Conservation (phyloP, 1,284 basidiomycete genomes). For the Trametes polyzona region DNA sequence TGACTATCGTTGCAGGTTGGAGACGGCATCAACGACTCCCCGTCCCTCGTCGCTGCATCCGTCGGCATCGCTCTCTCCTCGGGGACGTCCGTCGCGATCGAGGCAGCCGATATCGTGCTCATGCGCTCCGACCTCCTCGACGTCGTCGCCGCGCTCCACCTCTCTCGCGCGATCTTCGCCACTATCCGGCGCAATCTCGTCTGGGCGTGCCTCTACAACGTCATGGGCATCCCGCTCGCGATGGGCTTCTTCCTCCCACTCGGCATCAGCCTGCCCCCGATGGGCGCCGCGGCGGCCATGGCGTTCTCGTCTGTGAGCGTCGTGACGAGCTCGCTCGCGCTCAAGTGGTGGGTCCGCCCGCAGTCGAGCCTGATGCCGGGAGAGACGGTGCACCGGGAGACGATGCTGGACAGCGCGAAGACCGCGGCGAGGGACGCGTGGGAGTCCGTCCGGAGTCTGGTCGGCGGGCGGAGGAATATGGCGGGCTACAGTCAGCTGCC, state of each 20-base stretch:
- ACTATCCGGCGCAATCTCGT: constrained; percentile 90
- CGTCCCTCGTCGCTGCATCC: constrained; percentile 92
- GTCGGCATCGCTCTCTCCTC: constrained; percentile 96
- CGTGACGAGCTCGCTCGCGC: constrained; percentile 85
- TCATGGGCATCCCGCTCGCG: constrained; percentile 95
- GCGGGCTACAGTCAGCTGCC: constrained; percentile 71
- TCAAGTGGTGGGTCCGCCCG: constrained; percentile 87
- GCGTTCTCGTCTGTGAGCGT: constrained; percentile 97
- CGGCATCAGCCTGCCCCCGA: constrained; percentile 93
- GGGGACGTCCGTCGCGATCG: constrained; percentile 96
- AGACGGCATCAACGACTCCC: constrained; percentile 99
- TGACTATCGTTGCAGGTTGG: constrained; percentile 69
- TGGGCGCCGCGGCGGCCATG: constrained; percentile 98
- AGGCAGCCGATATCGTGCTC: constrained; percentile 97
- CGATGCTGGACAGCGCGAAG: constrained; percentile 50
- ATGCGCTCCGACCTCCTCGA: constrained; percentile 97
- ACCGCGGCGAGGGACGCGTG: constrained; percentile 43
- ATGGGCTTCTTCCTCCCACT: constrained; percentile 97
- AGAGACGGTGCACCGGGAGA: constrained; percentile 45
- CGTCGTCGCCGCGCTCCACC: constrained; percentile 93
- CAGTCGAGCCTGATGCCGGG: constrained; percentile 69
- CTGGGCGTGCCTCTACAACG: constrained; percentile 94
- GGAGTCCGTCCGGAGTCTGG: constrained; percentile 47
- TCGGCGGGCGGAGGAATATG: constrained; percentile 44
- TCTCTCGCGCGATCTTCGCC: constrained; percentile 87